A percentile compares a stretch with the other conserved stretches of the same genome.
These are phyloP conservation scores for Marsdenia floribunda DNA, from an alignment of 257 asterid species.

Conservation along the genomic window DNA sequence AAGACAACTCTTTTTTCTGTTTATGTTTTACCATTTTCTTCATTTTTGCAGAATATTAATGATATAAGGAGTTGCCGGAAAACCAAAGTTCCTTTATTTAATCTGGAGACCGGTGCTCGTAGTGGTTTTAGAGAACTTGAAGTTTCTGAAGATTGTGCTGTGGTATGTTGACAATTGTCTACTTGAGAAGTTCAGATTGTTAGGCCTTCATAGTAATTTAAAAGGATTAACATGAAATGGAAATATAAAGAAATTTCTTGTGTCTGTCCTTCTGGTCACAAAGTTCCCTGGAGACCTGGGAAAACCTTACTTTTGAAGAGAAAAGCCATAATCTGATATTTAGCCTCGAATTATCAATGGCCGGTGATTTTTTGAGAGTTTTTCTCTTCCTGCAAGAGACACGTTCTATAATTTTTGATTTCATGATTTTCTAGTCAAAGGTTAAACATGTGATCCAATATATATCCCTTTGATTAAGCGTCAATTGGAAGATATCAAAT, in stretches of 20 bases:
- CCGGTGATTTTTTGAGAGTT: not conserved
- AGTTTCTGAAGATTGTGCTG: conserved; percentile 99
- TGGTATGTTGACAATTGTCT: conserved; percentile 43
- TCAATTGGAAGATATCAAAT: not conserved
- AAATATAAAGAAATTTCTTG: not conserved
- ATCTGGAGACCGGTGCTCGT: conserved; percentile 83
- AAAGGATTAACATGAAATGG: not conserved
- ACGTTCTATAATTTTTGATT: not conserved
- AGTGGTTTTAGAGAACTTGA: conserved; percentile 88
- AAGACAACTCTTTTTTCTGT: not conserved
- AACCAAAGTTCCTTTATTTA: conserved; percentile 85
- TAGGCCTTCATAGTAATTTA: not conserved
- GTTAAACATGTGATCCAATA: not conserved
- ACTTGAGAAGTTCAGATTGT: not conserved
- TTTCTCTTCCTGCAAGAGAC: not conserved
- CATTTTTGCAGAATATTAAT: conserved; percentile 60
- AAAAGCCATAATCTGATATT: not conserved
- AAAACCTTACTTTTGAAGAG: not conserved
- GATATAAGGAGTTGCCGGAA: conserved; percentile 68
- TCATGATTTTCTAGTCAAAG: not conserved
- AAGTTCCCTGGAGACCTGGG: not conserved
- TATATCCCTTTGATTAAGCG: not conserved
- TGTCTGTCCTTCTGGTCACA: not conserved
- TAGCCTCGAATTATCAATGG: not conserved
- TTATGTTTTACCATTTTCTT: not conserved